Evolutionary conservation across 129 eudicot genomes (phyloP), one percentile per base, ranked within the genome.

Genomic region (Gnaphalium uliginosum): DNA sequence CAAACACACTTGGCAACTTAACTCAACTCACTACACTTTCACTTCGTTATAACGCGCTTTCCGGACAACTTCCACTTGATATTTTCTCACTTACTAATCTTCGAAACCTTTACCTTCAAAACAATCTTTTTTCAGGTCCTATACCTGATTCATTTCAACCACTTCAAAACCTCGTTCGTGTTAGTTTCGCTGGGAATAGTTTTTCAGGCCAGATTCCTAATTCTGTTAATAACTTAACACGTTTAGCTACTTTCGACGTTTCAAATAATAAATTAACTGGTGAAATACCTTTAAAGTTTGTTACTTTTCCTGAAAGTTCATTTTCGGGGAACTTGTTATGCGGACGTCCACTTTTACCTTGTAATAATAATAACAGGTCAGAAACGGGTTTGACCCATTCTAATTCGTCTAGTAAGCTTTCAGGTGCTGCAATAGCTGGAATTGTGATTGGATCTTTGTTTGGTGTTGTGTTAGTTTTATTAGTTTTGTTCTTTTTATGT

Each of bases 381-480:
- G 63, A 46, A 22, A 43, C 83, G 0, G 26, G 13, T 0, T 2
- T 43, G 2, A 43, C 69, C 6, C 78, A 68, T 24, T 68, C 78
- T 56, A 61, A 30, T 29, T 43, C 76, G 4, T 76, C 75, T 0
- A 58, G 84, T 17, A 83, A 86, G 59, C 86, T 93, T 2, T 93
- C 98, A 4, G 90, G 88, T 15, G 96, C 95, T 1, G 96, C 92
- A 6, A 86, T 93, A 66, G 96, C 96, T 2, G 96, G 98, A 0
- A 93, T 90, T 32, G 83, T 93, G 53, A 86, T 90, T 0, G 98
- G 95, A 33, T 81, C 79, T 8, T 79, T 90, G 1, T 19, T 90
- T 13, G 96, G 77, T 53, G 30, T 90, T 24, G 18, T 90, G 24
- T 4, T 90, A 10, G 27, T 93, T 69, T 57, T 90, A 4, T 10